These are phyloP conservation scores for Mycena crocata DNA, from an alignment of 768 basidiomycete species.

Conservation along the genomic window DNA sequence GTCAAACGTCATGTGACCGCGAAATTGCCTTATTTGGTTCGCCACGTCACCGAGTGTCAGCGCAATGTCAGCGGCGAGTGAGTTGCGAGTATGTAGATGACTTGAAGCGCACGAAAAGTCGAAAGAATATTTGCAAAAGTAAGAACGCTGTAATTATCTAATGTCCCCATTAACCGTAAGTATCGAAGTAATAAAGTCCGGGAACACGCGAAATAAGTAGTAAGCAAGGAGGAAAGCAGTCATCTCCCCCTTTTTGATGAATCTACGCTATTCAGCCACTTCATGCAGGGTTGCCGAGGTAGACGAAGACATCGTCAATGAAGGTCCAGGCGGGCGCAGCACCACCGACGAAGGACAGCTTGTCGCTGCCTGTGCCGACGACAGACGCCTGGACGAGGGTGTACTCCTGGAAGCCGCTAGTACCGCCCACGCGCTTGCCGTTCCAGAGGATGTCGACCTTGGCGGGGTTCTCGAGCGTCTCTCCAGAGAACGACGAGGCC, in stretches of 20 bases:
- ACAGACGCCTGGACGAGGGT: constrained; percentile 50
- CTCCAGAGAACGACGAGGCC: constrained; percentile 51
- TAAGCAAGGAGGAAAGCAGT: neutral
- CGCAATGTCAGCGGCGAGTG: no score
- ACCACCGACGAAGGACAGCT: constrained; percentile 55
- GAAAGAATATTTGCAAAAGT: neutral
- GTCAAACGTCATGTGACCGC: no score
- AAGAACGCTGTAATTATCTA: neutral
- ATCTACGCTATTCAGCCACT: constrained; percentile 3
- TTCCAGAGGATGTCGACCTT: constrained; percentile 60
- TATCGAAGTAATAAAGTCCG: no score
- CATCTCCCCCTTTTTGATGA: neutral
- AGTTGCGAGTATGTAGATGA: no score
- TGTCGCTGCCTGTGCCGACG: constrained; percentile 49
- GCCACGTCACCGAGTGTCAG: no score
- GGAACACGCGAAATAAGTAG: no score
- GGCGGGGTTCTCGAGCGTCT: constrained; percentile 45
- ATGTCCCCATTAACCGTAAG: constrained; percentile 1
- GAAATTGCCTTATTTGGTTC: no score
- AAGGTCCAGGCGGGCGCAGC: constrained; percentile 61
- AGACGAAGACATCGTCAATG: constrained; percentile 56
- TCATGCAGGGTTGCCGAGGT: neutral
- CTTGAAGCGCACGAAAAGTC: neutral
- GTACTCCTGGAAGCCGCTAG: constrained; percentile 53
- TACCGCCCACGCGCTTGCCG: constrained; percentile 45